Percentiles rank a stretch among this genome's conserved stretches.
phyloP scores from a whole-genome alignment of 495 filamentous ascomycete genomes.

The Penicillium egyptiacum region DNA sequence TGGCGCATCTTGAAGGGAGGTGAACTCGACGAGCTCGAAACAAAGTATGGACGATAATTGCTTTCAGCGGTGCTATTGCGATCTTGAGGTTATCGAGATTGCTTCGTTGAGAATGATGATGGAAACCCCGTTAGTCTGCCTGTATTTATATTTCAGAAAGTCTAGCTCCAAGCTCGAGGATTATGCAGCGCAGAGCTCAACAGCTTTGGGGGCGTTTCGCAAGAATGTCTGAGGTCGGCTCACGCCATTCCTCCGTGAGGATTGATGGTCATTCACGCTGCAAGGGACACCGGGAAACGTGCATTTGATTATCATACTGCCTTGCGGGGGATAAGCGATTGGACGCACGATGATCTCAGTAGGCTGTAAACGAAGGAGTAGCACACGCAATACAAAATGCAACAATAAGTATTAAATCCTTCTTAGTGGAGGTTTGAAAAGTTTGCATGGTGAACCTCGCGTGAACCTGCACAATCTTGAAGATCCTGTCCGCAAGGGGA shows the following conservation, averaged over 20 bases:
- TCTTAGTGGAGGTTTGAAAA: constrained; percentile 7
- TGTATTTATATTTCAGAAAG: constrained; percentile 29
- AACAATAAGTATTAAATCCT: constrained; percentile 13
- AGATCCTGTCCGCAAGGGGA: constrained; percentile 18
- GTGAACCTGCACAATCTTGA: constrained; percentile 18
- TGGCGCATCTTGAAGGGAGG: constrained; percentile 24
- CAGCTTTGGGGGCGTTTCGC: constrained; percentile 40
- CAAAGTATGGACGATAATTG: neutral
- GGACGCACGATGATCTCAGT: constrained; percentile 19
- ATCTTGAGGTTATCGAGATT: constrained; percentile 11
- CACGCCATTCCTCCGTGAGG: constrained; percentile 24
- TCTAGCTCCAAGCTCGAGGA: constrained; percentile 5
- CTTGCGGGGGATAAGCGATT: constrained; percentile 24
- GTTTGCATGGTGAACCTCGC: constrained; percentile 29
- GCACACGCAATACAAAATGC: neutral
- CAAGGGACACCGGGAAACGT: constrained; percentile 42
- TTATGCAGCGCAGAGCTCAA: constrained; percentile 21
- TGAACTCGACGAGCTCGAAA: neutral
- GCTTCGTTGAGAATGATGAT: constrained; percentile 20
- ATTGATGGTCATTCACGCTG: constrained; percentile 40
- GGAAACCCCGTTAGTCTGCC: constrained; percentile 3
- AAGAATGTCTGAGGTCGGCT: constrained; percentile 44
- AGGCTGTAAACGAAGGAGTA: too few species aligned
- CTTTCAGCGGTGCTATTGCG: constrained; percentile 1
- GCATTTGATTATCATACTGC: constrained; percentile 18